phyloP scores from a whole-genome alignment of 2,329 filamentous ascomycete genomes.

The Falciphora oryzae region DNA sequence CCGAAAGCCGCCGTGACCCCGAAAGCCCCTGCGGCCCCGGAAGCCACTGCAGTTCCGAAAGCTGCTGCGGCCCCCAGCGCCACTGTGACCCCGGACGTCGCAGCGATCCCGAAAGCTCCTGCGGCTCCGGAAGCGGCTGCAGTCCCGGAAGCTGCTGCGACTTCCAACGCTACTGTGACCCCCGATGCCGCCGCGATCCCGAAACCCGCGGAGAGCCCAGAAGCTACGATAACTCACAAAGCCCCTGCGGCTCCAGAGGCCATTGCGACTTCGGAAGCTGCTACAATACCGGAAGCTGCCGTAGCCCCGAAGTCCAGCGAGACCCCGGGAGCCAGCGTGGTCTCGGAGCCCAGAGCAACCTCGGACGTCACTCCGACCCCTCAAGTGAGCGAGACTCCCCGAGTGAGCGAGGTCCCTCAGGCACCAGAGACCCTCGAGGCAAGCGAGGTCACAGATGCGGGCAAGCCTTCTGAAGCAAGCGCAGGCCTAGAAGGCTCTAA shows the following conservation, averaged over 20 bases:
- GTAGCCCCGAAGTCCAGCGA: background rate
- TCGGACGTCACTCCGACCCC: no score
- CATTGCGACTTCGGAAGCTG: background rate
- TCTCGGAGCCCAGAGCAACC: no score
- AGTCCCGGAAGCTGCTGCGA: fast-evolving
- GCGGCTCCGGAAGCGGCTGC: no score
- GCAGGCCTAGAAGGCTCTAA: background rate
- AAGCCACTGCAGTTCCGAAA: background rate
- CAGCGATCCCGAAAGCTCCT: no score
- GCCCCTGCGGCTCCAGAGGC: no score
- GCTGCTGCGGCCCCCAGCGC: no score
- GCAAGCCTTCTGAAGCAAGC: background rate
- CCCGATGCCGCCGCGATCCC: background rate
- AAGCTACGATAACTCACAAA: background rate
- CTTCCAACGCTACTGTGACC: background rate
- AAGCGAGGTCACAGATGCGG: background rate
- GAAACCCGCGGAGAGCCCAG: background rate
- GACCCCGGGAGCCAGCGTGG: background rate
- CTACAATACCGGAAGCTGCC: background rate
- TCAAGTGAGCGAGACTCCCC: background rate
- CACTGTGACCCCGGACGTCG: background rate
- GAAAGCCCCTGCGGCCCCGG: no score
- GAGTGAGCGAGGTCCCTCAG: background rate
- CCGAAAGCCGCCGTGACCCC: background rate
- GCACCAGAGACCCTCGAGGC: no score